These are phyloP conservation scores for Ophiostoma piceae DNA, from an alignment of 2,329 filamentous ascomycete species.

Conservation along the genomic window DNA sequence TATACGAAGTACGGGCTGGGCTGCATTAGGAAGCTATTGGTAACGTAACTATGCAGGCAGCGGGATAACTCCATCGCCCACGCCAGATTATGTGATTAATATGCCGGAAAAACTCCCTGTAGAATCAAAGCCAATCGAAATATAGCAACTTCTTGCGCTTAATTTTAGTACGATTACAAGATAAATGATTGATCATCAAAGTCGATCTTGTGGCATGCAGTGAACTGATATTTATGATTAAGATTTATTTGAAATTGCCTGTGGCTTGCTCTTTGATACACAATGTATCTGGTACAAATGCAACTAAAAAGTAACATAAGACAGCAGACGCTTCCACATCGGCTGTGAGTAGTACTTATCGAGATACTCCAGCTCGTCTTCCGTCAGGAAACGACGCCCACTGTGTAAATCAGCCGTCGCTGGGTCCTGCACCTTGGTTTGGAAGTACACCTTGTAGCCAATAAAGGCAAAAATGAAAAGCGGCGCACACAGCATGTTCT, in stretches of 20 bases:
- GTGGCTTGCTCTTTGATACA: background rate
- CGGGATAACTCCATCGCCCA: too few species aligned
- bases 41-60: background rate
- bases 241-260: too few species aligned
- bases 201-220: background rate
- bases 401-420: constrained; percentile 22
- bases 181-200: background rate
- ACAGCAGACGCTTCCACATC: constrained; percentile 18
- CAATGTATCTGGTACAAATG: background rate
- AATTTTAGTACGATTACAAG: background rate
- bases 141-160: background rate
- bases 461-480: constrained; percentile 21
- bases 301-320: constrained; percentile 22
- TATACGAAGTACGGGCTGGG: too few species aligned
- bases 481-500: constrained; percentile 25
- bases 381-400: constrained; percentile 21
- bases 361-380: constrained; percentile 21
- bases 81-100: too few species aligned
- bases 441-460: constrained; percentile 25
- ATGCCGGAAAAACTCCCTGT: background rate
- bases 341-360: constrained; percentile 24
- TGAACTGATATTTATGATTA: too few species aligned
- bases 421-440: constrained; percentile 23
- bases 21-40: background rate
- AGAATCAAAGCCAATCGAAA: background rate